These are phyloP conservation scores for Monoraphidium neglectum DNA, from an alignment of 139 green algal genomes.

Conservation along the genomic window DNA sequence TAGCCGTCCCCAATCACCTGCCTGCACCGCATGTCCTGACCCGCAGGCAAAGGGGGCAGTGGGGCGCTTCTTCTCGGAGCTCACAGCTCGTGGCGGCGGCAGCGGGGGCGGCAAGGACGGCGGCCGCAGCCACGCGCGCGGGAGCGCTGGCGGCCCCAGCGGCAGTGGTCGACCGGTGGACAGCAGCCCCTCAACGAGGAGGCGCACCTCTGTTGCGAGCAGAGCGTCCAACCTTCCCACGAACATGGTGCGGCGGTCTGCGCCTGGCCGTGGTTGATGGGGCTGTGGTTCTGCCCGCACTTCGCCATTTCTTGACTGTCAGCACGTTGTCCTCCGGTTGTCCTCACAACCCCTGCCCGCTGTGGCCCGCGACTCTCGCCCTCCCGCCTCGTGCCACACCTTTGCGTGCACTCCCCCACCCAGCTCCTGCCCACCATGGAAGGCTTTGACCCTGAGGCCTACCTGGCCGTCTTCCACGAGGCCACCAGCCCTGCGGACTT, in stretches of 20 bases:
- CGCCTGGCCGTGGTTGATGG: no score
- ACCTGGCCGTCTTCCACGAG: constrained; percentile 54
- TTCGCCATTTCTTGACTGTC: no score
- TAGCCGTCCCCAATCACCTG: no score
- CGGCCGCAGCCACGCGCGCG: no score
- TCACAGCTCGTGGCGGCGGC: not conserved
- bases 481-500: constrained; percentile 40
- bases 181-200: constrained; percentile 55
- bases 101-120: not conserved
- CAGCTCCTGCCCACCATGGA: constrained; percentile 46
- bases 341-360: no score
- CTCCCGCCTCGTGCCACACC: no score
- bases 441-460: constrained; percentile 59
- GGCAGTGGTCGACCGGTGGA: no score
- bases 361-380: no score
- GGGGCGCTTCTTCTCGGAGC: constrained; percentile 15
- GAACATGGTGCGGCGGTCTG: not conserved
- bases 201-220: not conserved
- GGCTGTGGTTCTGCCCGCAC: no score
- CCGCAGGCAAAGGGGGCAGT: constrained; percentile 32
- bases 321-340: no score
- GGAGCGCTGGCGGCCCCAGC: no score
- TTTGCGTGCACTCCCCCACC: not conserved
- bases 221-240: not conserved
- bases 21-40: no score